Evolutionary conservation across 2,329 filamentous ascomycete species (phyloP).

Genomic region (Fusarium burgessii): DNA sequence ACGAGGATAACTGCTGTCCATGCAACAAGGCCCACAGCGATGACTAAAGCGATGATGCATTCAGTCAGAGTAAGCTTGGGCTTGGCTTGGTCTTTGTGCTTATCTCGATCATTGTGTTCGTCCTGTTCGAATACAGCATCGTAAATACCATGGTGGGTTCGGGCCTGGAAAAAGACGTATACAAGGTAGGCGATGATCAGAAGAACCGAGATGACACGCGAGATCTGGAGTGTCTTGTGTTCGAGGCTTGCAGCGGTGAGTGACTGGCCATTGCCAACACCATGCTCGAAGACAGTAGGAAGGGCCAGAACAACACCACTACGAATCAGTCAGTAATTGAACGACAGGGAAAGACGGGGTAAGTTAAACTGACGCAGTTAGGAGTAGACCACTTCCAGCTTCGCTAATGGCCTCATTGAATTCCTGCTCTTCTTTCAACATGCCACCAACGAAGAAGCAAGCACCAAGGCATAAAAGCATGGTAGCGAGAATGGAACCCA

Average conservation of each 20-base stretch:
- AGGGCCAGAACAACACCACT: constrained; percentile 56
- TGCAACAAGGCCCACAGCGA: constrained; percentile 77
- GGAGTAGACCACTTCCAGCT: constrained; percentile 79
- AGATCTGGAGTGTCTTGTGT: constrained; percentile 71
- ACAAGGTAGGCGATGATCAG: constrained; percentile 76
- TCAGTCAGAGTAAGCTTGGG: constrained; percentile 81
- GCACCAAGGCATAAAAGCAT: constrained; percentile 82
- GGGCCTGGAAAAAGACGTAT: constrained; percentile 79
- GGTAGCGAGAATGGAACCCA: constrained; percentile 86
- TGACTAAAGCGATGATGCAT: constrained; percentile 71
- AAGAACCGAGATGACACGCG: constrained; percentile 76
- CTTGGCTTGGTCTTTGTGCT: constrained; percentile 68
- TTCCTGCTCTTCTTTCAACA: constrained; percentile 73
- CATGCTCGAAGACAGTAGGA: constrained; percentile 67
- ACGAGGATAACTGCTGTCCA: constrained; percentile 81
- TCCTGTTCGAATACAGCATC: constrained; percentile 79
- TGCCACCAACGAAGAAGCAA: constrained; percentile 83
- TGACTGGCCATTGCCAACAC: constrained; percentile 49
- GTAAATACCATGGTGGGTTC: constrained; percentile 81
- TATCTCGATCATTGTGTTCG: constrained; percentile 74
- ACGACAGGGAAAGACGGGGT: background rate
- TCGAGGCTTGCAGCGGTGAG: constrained; percentile 57
- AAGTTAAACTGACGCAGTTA: constrained; percentile 75
- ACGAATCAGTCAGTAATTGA: constrained; percentile 48
- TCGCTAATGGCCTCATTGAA: constrained; percentile 84